Base-by-base conservation (phyloP, 805 yeast genomes). In the Candida xiaguanensis region DNA sequence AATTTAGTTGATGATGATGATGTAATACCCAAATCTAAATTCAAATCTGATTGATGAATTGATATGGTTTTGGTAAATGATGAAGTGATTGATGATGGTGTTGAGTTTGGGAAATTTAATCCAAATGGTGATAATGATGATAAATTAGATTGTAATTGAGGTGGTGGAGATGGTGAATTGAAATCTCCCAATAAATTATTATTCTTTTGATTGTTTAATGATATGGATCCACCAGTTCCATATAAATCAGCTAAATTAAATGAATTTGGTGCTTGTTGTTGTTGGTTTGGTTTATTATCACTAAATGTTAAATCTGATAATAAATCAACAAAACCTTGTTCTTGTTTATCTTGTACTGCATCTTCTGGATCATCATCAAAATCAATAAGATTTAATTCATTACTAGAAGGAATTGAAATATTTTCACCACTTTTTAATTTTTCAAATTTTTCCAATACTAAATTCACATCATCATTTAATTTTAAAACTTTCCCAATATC, bases 401-500 rank as follows among this genome's bases (percentile, higher is more conserved):
- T 15, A 56, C 51, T 77, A 37, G 73, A 60, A 17, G 63, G 48
- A 11, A 90, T 89, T 39, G 69, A 75, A 9, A 64, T 67, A 13
- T 70, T 54, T 46, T 85, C 78, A 23, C 95, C 95, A 19, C 70
- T 61, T 54, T 78, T 80, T 53, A 88, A 67, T 16, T 78, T 66
- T 32, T 73, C 76, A 62, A 77, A 87, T 61, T 85, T 87, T 30
- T 72, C 70, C 37, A 88, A 60, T 37, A 88, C 73, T 5, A 75
- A 69, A 56, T 86, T 82, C 45, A 90, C 82, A 39, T 75, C 75
- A 56, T 87, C 96, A 59, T 87, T 86, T 41, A 93, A 69, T 25
- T 68, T 70, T 38, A 86, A 67, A 39, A 93, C 64, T 43, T 78
- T 80, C 36, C 69, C 71, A 25, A 87, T 85, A 8, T 84, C 75